Percentiles rank a stretch among this genome's conserved stretches.
Evolutionary conservation across 176 grass and related monocot species (phyloP).

Genomic region (Oryza longistaminata): DNA sequence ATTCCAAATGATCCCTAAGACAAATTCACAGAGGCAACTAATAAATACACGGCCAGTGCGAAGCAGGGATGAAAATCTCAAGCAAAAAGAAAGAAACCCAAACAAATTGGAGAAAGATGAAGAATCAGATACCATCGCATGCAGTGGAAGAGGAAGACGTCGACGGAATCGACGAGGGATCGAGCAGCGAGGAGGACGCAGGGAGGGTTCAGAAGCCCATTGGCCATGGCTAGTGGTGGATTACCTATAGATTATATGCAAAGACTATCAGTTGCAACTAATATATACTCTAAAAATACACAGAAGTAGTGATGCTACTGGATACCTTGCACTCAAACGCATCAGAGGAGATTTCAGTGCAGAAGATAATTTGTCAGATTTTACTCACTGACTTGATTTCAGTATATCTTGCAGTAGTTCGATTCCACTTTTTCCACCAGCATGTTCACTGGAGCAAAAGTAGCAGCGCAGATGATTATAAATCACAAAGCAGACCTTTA

Average conservation of each 20-base stretch:
- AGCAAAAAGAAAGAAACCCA: too few relatives aligned
- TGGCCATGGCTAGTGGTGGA: too few relatives aligned
- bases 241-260: conserved; percentile 57
- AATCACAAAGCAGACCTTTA: background rate
- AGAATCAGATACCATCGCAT: too few relatives aligned
- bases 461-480: conserved; percentile 24
- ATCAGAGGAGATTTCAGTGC: conserved; percentile 70
- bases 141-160: too few relatives aligned
- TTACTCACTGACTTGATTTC: conserved; percentile 66
- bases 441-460: conserved; percentile 54
- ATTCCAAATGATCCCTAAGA: too few relatives aligned
- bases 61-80: too few relatives aligned
- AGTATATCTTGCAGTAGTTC: conserved; percentile 76
- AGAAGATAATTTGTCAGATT: conserved; percentile 62
- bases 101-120: too few relatives aligned
- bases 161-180: too few relatives aligned
- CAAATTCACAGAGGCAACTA: too few relatives aligned
- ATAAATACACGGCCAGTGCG: too few relatives aligned
- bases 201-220: too few relatives aligned
- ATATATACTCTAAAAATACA: background rate
- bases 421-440: conserved; percentile 58
- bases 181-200: too few relatives aligned
- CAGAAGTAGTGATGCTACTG: background rate
- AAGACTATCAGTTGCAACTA: conserved; percentile 18
- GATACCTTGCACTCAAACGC: conserved; percentile 88